A percentile compares a stretch with the other conserved stretches of the same genome.
Evolutionary conservation across 352 stramenopile species (phyloP).

Genomic region (Phytophthora cryptogea): DNA sequence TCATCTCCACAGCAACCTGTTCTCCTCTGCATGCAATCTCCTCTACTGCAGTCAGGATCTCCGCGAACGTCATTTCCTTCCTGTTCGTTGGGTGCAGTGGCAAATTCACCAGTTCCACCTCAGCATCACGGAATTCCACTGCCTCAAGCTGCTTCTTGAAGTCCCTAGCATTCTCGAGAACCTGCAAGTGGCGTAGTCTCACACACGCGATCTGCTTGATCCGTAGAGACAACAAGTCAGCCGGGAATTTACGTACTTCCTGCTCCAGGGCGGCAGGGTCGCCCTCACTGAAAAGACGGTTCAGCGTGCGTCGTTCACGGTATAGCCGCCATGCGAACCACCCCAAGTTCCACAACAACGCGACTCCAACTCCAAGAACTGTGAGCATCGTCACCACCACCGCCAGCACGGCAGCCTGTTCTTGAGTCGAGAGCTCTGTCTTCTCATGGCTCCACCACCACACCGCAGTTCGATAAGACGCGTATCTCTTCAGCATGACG

Average conservation of each 20-base stretch:
- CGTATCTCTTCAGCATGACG: constrained; percentile 21
- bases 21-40: constrained; percentile 60
- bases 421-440: constrained; percentile 57
- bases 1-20: constrained; percentile 56
- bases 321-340: constrained; percentile 49
- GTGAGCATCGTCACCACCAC: constrained; percentile 51
- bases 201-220: constrained; percentile 56
- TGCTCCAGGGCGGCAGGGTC: constrained; percentile 33
- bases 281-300: constrained; percentile 41
- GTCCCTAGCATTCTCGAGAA: constrained; percentile 36
- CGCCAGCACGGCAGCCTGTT: constrained; percentile 62
- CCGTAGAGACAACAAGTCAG: constrained; percentile 39
- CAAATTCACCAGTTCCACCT: constrained; percentile 46
- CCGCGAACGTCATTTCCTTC: constrained; percentile 66
- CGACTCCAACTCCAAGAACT: constrained; percentile 42
- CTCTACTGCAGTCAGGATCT: constrained; percentile 59
- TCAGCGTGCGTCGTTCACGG: constrained; percentile 48
- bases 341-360: constrained; percentile 43
- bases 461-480: constrained; percentile 34
- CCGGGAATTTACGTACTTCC: constrained; percentile 38
- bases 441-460: constrained; percentile 56
- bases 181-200: constrained; percentile 52
- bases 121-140: constrained; percentile 47
- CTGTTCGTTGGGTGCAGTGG: constrained; percentile 34
- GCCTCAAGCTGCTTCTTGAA: constrained; percentile 39